These are phyloP conservation scores for Trypanosoma lewisi DNA, from an alignment of 208 protist genomes.

Conservation along the genomic window DNA sequence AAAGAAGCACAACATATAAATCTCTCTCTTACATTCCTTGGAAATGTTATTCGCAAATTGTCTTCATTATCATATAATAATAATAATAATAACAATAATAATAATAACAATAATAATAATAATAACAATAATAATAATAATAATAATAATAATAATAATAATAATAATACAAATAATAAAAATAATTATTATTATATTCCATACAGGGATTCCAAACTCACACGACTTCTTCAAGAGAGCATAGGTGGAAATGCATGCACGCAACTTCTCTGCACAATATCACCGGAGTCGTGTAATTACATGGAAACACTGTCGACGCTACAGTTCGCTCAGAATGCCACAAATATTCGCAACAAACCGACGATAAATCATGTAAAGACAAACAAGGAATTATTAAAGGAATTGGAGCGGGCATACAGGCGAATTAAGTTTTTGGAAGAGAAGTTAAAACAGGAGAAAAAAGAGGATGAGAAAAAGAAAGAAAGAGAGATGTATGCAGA, in stretches of 20 bases:
- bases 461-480: constrained; percentile 5
- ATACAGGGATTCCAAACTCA: constrained; percentile 91
- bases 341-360: constrained; percentile 39
- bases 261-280: constrained; percentile 79
- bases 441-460: constrained; percentile 26
- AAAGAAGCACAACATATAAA: constrained; percentile 92
- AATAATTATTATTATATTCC: constrained; percentile 49
- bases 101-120: constrained; percentile 2
- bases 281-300: constrained; percentile 48
- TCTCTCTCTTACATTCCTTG: constrained; percentile 84
- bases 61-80: constrained; percentile 8
- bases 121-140: constrained; percentile 1
- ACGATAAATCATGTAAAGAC: constrained; percentile 35
- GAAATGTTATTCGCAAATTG: constrained; percentile 86
- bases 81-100: constrained; percentile 1
- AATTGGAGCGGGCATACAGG: constrained; percentile 26
- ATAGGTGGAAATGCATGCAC: constrained; percentile 78
- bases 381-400: constrained; percentile 13
- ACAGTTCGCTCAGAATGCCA: constrained; percentile 72
- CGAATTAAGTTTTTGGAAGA: constrained; percentile 58
- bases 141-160: constrained; percentile 5
- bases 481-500: background rate
- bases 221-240: constrained; percentile 78
- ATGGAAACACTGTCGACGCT: constrained; percentile 81
- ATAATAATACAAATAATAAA: background rate